Base-by-base conservation (phyloP, 2,329 filamentous ascomycete genomes). In the Penicillium digitatum region DNA sequence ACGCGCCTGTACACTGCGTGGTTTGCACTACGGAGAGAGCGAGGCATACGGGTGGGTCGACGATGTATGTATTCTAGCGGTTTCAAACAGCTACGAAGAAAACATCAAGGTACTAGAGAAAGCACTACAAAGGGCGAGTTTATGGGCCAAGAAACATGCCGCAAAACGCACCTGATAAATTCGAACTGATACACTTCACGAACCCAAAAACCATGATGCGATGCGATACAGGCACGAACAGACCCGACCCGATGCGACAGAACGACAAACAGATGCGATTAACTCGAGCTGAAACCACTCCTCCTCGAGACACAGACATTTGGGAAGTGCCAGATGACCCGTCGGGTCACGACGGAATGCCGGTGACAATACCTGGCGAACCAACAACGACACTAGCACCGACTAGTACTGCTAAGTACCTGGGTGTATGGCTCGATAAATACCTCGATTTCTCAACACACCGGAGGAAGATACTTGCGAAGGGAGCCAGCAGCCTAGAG, bases 361-460 rank as follows among this genome's bases (percentile, higher is more conserved):
- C 40, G 5, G n/a, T 56, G 0, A 2, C 9, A 1, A 27, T 35
- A 1, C 40, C 35, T 1, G 34, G 38, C 1, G 12, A 16, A 10
- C 5, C 8, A 16, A 10, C 22, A 20, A 42, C 34, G 22, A 16
- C 20, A 6, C 40, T 43, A 10, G 6, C 40, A 42, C 45, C 40
- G 27, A 8, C 18, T 0, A 14, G 35, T 11, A 2, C 24, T 47
- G 35, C 48, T 1, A 48, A 40, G 42, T 62, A 62, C 26, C 55
- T 62, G 0, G 48, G 58, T 3, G 4, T 57, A 3, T 62, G 29
- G 58, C 47, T 61, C 0, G 57, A 63, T 18, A 47, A 53, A 9
- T 9, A 27, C 12, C 56, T 63, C 0, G 48, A 31, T 0, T 62
- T 62, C 8, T 7, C 22, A 1, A 38, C 20, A 2, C 45, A 63